Percentiles rank a stretch among this genome's conserved stretches.
These are phyloP conservation scores for Saturnispora galanensis DNA, from an alignment of 805 yeast species.

Conservation along the genomic window DNA sequence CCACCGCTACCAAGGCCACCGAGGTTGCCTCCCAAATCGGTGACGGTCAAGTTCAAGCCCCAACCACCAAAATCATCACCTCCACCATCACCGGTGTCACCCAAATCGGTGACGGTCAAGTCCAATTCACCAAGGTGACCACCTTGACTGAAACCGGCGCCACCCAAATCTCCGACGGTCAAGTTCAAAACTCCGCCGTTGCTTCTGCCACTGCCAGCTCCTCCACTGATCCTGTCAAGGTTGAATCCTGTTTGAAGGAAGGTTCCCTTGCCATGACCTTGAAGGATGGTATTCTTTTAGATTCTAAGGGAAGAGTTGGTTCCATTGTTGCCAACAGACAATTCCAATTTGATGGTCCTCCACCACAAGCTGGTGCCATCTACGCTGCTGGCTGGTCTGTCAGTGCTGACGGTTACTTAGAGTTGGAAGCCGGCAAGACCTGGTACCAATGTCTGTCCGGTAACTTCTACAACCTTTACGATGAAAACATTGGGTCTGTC, in stretches of 20 bases:
- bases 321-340: constrained; percentile 55
- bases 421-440: constrained; percentile 37
- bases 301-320: constrained; percentile 42
- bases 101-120: constrained; percentile 44
- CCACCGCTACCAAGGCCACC: constrained; percentile 23
- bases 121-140: constrained; percentile 34
- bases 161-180: constrained; percentile 31
- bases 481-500: constrained; percentile 35
- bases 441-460: constrained; percentile 53
- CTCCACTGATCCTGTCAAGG: constrained; percentile 12
- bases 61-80: constrained; percentile 26
- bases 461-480: constrained; percentile 48
- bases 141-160: constrained; percentile 25
- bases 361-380: constrained; percentile 51
- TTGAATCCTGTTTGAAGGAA: constrained; percentile 28
- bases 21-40: constrained; percentile 19
- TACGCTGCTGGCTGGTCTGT: constrained; percentile 45
- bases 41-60: constrained; percentile 23
- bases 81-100: constrained; percentile 30
- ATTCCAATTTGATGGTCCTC: constrained; percentile 59
- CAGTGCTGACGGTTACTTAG: constrained; percentile 35
- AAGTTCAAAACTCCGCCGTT: constrained; percentile 28
- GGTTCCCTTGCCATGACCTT: constrained; percentile 36
- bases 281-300: constrained; percentile 34
- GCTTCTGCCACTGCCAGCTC: constrained; percentile 21